Percentiles rank a stretch among this genome's conserved stretches.
phyloP scores from a whole-genome alignment of 1,284 basidiomycete species.

The Naganishia cerealis region DNA sequence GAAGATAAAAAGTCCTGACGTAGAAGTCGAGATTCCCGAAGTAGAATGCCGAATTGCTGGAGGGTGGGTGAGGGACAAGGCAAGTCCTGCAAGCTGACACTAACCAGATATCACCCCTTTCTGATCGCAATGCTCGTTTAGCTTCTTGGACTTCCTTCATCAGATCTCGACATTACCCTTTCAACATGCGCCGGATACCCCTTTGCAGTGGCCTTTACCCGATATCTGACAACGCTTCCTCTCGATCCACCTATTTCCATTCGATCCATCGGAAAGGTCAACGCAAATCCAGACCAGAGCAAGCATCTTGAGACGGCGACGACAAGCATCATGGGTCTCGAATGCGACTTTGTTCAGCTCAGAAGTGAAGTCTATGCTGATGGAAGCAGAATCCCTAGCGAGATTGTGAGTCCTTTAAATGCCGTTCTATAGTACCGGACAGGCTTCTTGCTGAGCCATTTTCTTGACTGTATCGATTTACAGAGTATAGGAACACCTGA shows the following conservation, averaged over 20 bases:
- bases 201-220: slow-evolving; percentile 79
- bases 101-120: not conserved
- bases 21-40: slow-evolving; percentile 44
- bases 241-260: slow-evolving; percentile 58
- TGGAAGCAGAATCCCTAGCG: slow-evolving; percentile 82
- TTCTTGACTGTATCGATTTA: not conserved
- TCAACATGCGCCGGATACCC: slow-evolving; percentile 83
- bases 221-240: slow-evolving; percentile 62
- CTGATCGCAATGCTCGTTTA: slow-evolving; percentile 50
- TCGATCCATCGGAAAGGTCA: slow-evolving; percentile 72
- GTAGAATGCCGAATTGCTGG: slow-evolving; percentile 83
- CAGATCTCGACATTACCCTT: slow-evolving; percentile 93
- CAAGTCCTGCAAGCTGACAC: slow-evolving; percentile 49
- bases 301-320: slow-evolving; percentile 97
- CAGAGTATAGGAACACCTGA: slow-evolving; percentile 88
- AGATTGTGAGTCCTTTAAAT: slow-evolving; percentile 64
- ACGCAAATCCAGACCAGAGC: slow-evolving; percentile 92
- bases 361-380: slow-evolving; percentile 87
- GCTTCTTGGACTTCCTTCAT: slow-evolving; percentile 78
- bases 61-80: slow-evolving; percentile 98
- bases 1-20: slow-evolving; percentile 36
- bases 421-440: no score
- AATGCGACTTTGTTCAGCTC: slow-evolving; percentile 93
- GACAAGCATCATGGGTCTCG: slow-evolving; percentile 77
- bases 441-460: not conserved